Evolutionary conservation across 139 green algal genomes (phyloP).

Genomic region (Helicosporidium sp.): DNA sequence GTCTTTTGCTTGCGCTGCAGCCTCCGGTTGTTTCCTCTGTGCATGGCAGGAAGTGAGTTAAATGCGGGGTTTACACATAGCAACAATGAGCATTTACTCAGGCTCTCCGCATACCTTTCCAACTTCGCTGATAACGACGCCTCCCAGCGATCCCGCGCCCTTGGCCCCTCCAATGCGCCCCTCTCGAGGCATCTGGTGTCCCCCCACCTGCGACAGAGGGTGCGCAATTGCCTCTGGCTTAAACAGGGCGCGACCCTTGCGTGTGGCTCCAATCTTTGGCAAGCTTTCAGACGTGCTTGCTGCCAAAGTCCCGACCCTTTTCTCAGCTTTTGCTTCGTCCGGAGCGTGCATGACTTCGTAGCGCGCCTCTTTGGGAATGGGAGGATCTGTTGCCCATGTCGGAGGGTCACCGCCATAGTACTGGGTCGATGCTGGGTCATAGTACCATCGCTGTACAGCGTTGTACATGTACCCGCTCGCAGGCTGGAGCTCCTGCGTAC

Average conservation of each 20-base stretch:
- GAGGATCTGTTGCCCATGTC: slow-evolving; percentile 32
- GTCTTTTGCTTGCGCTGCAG: slow-evolving; percentile 1
- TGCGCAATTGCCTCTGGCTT: slow-evolving; percentile 17
- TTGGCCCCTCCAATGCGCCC: slow-evolving; percentile 22
- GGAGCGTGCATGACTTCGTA: slow-evolving; percentile 14
- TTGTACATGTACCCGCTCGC: slow-evolving; percentile 49
- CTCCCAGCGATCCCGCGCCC: slow-evolving; percentile 8
- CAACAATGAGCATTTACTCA: too few species aligned
- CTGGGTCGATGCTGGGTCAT: slow-evolving; percentile 25
- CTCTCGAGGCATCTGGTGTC: slow-evolving; percentile 25
- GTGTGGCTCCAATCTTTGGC: too few species aligned
- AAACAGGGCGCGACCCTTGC: neutral
- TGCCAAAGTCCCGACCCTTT: too few species aligned
- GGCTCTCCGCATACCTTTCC: too few species aligned
- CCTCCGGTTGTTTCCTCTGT: too few species aligned
- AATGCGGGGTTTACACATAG: too few species aligned
- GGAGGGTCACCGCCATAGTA: slow-evolving; percentile 60
- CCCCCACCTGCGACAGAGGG: slow-evolving; percentile 30
- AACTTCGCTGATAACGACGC: too few species aligned
- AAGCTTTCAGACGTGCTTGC: too few species aligned
- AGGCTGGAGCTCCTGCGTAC: too few species aligned
- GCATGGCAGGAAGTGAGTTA: too few species aligned
- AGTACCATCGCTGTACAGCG: slow-evolving; percentile 37
- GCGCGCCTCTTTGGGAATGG: slow-evolving; percentile 26
- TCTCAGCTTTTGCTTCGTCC: too few species aligned